Percentiles rank a stretch among this genome's conserved stretches.
These are phyloP conservation scores for Juncus effusus DNA, from an alignment of 176 grass and related monocot genomes.

Conservation along the genomic window DNA sequence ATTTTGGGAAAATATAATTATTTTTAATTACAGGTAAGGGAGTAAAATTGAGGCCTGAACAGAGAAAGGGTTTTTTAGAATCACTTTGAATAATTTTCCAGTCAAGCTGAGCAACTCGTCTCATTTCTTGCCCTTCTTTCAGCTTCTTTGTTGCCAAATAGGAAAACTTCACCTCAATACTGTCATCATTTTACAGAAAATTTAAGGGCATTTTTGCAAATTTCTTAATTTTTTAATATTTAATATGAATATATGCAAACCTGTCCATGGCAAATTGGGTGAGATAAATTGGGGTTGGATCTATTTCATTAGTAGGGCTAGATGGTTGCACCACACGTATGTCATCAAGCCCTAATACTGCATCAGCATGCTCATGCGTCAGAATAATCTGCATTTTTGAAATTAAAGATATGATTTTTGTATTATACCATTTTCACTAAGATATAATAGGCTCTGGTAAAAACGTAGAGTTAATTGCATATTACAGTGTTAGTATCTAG, in stretches of 20 bases:
- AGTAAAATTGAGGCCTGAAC: conserved; percentile 84
- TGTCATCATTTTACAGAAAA: conserved; percentile 38
- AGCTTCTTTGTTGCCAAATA: conserved; percentile 80
- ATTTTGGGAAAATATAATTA: not conserved
- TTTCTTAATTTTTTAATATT: not conserved
- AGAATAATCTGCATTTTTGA: conserved; percentile 69
- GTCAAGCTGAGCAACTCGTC: conserved; percentile 82
- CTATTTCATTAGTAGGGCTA: conserved; percentile 81
- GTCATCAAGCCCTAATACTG: conserved; percentile 90
- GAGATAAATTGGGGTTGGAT: conserved; percentile 86
- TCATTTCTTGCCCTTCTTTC: conserved; percentile 74
- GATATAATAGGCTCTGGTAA: too few species aligned
- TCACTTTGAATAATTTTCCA: conserved; percentile 84
- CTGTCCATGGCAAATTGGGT: conserved; percentile 82
- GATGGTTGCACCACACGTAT: conserved; percentile 64
- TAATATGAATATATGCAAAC: conserved; percentile 24
- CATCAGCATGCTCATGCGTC: conserved; percentile 95
- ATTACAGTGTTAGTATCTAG: too few species aligned
- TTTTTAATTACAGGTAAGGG: conserved; percentile 63
- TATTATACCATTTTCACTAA: too few species aligned
- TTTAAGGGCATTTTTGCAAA: not conserved
- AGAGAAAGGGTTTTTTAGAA: conserved; percentile 54
- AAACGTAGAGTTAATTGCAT: too few species aligned
- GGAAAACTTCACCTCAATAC: conserved; percentile 72
- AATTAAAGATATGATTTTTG: not conserved